phyloP scores from a whole-genome alignment of 2,329 filamentous ascomycete genomes.

The Calonectria leucothoes region DNA sequence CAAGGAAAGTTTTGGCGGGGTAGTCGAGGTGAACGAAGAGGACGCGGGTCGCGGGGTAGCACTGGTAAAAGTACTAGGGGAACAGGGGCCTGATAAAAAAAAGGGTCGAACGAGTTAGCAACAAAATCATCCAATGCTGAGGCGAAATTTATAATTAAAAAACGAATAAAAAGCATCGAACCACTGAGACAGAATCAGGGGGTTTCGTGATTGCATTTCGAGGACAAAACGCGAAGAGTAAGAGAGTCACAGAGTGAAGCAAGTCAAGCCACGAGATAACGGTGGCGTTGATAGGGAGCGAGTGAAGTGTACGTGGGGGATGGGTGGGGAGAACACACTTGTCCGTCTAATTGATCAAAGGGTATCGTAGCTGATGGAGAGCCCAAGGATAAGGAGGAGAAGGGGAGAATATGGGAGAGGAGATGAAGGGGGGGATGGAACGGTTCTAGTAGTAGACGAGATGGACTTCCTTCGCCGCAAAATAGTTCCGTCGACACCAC shows the following conservation, averaged over 20 bases:
- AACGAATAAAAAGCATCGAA: not conserved
- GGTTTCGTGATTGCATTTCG: not conserved
- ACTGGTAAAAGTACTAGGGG: conserved; percentile 34
- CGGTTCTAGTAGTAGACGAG: conserved; percentile 30
- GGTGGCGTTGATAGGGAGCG: conserved; percentile 1
- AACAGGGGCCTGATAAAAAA: conserved; percentile 28
- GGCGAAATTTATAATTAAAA: conserved; percentile 15
- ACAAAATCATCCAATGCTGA: conserved; percentile 26
- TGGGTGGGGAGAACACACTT: conserved; percentile 19
- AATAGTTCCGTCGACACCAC: conserved; percentile 25
- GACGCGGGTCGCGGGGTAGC: conserved; percentile 41
- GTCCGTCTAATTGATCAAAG: not conserved
- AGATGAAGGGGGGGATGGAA: conserved; percentile 23
- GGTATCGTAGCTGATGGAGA: not conserved
- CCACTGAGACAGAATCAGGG: not conserved
- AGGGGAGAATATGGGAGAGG: conserved; percentile 22
- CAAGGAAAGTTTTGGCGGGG: conserved; percentile 43
- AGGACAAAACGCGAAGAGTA: not conserved
- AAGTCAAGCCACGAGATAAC: conserved; percentile 11
- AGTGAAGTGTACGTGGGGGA: conserved; percentile 15
- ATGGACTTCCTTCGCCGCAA: conserved; percentile 25
- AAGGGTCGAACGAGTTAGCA: conserved; percentile 41
- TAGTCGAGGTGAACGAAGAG: conserved; percentile 26
- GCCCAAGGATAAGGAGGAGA: conserved; percentile 6
- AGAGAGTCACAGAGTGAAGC: conserved; percentile 15